Evolutionary conservation across 768 basidiomycete species (phyloP).

Genomic region (Daedaleopsis nitida): DNA sequence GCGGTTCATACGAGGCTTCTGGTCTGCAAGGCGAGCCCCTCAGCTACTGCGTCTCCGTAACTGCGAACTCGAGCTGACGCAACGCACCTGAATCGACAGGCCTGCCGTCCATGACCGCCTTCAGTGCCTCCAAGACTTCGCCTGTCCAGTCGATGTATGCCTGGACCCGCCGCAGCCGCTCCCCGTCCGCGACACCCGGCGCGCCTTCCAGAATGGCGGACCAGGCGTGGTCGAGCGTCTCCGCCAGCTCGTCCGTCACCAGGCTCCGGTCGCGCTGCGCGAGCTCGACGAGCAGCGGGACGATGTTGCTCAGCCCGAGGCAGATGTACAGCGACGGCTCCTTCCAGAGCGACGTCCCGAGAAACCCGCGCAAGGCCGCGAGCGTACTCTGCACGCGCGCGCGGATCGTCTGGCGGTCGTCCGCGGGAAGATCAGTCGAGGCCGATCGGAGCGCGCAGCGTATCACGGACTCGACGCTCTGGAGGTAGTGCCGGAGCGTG

Average conservation of each 20-base stretch:
- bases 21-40: background rate
- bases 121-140: constrained; percentile 13
- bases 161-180: constrained; percentile 4
- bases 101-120: constrained; percentile 3
- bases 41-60: background rate
- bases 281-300: constrained; percentile 11
- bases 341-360: constrained; percentile 10
- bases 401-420: constrained; percentile 2
- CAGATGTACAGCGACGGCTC: constrained; percentile 15
- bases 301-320: constrained; percentile 15
- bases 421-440: background rate
- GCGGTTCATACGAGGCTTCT: background rate
- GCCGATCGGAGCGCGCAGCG: constrained; percentile 5
- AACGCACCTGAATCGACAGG: constrained; percentile 1
- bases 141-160: constrained; percentile 15
- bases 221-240: constrained; percentile 11
- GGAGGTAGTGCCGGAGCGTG: constrained; percentile 10
- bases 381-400: constrained; percentile 1
- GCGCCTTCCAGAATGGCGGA: constrained; percentile 6
- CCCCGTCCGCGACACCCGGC: background rate
- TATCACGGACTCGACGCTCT: constrained; percentile 6
- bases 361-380: constrained; percentile 6
- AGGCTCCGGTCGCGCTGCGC: constrained; percentile 4
- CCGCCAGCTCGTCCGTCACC: constrained; percentile 9
- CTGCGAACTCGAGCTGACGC: too few species aligned